Percentiles rank a stretch among this genome's conserved stretches.
These are phyloP conservation scores for Brassica incana DNA, from an alignment of 345 rosid genomes.

Conservation along the genomic window DNA sequence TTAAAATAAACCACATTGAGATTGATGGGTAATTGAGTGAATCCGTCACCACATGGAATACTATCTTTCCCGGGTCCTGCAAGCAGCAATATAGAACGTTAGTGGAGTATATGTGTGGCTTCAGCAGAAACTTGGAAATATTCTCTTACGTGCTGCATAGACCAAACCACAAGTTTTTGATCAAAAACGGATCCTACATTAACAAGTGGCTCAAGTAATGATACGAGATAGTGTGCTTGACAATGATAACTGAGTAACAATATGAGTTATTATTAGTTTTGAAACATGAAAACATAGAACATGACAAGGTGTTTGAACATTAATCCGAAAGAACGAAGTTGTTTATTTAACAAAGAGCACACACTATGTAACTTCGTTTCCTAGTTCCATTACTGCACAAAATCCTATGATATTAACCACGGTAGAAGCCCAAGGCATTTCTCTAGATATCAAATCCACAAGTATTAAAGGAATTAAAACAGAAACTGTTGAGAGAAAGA, in stretches of 20 bases:
- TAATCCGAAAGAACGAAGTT: neutral
- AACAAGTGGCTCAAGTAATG: neutral
- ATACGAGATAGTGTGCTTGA: neutral
- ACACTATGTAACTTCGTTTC: slow-evolving; percentile 2
- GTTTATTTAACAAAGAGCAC: neutral
- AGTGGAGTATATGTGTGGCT: neutral
- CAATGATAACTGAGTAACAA: slow-evolving; percentile 7
- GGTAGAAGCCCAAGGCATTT: slow-evolving; percentile 16
- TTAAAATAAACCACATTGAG: slow-evolving; percentile 84
- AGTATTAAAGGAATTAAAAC: slow-evolving; percentile 16
- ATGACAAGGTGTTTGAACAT: neutral
- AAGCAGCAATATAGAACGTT: slow-evolving; percentile 28
- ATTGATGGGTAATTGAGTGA: slow-evolving; percentile 81
- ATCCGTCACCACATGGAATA: slow-evolving; percentile 86
- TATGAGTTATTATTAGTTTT: neutral
- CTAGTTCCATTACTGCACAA: slow-evolving; percentile 6
- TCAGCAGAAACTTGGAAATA: slow-evolving; percentile 9
- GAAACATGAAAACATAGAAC: slow-evolving; percentile 14
- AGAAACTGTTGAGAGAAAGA: neutral
- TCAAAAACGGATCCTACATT: slow-evolving; percentile 1
- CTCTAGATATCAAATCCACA: slow-evolving; percentile 2
- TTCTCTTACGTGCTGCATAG: neutral
- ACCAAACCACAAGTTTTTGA: slow-evolving; percentile 12
- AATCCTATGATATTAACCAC: neutral
- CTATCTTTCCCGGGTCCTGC: slow-evolving; percentile 68